Evolutionary conservation across 768 basidiomycete genomes (phyloP), one percentile per base, ranked within the genome.

Genomic region (Xerocomus spinulosus): DNA sequence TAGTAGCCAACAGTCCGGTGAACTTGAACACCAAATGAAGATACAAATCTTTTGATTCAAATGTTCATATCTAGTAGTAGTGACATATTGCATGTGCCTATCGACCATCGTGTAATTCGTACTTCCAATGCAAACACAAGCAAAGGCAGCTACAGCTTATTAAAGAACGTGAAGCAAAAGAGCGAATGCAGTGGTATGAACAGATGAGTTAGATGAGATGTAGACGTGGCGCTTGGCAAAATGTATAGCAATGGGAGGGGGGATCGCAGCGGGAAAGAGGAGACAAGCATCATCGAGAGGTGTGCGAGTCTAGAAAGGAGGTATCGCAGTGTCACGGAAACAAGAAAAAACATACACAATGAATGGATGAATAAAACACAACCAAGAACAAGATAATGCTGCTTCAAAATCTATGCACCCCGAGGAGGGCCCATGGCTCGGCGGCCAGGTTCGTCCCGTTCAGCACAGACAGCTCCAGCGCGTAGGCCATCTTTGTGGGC

Each of bases 361-460:
- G 34, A 61, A 42, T 40, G 45, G 14, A 33, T 23, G 29, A 46
- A 36, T 13, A 21, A 32, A 44, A 34, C 26, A 9, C 46, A 46
- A 24, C 37, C 34, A 24, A 36, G 25, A 33, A 26, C 17, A 20
- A 25, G 30, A 29, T 21, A 18, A 29, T 15, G 13, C 9, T 29
- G 14, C n/a, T 26, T 3, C 5, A 21, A 8, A 37, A 12, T 29
- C 29, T 56, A 62, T 36, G 52, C 39, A 15, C 57, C 56, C 29
- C 62, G 59, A 24, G 37, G 34, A 20, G 65, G 67, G 5, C 65
- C 67, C 51, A 67, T 52, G n/a, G 65, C 65, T 15, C 65, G 46
- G 24, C 64, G 60, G 14, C 49, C 53, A 21, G 65, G 67, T 29
- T 62, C 60, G 25, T 67, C 67, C 34, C 58, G 57, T 26, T 68